A percentile compares a stretch with the other conserved stretches of the same genome.
Evolutionary conservation across 805 yeast species (phyloP).

Genomic region (Ogataea paraovalis): DNA sequence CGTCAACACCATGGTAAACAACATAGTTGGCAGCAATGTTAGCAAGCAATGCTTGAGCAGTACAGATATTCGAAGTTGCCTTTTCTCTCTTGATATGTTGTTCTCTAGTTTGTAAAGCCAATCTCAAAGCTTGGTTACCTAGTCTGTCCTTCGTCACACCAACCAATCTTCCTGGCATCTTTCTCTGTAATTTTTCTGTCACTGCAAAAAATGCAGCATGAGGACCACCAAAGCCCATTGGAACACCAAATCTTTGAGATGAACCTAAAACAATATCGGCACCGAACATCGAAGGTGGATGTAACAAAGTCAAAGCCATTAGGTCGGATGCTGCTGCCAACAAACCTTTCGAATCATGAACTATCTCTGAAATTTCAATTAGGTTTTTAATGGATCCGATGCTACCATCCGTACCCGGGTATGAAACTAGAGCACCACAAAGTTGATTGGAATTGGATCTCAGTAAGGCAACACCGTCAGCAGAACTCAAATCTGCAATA

Average conservation of each 20-base stretch:
- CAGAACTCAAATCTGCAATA: slow-evolving; percentile 48
- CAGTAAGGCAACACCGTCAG: slow-evolving; percentile 34
- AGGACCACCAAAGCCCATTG: slow-evolving; percentile 98
- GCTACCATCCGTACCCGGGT: slow-evolving; percentile 84
- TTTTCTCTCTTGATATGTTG: slow-evolving; percentile 97
- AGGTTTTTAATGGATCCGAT: slow-evolving; percentile 47
- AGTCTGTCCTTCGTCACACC: slow-evolving; percentile 91
- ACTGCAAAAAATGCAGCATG: slow-evolving; percentile 98
- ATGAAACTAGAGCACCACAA: slow-evolving; percentile 85
- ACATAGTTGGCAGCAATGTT: slow-evolving; percentile 95
- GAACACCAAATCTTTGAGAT: slow-evolving; percentile 95
- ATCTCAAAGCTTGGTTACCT: slow-evolving; percentile 83
- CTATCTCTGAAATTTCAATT: slow-evolving; percentile 51
- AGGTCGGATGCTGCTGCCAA: slow-evolving; percentile 88
- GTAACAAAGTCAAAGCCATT: slow-evolving; percentile 78
- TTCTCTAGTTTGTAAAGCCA: slow-evolving; percentile 96
- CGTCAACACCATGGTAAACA: slow-evolving; percentile 92
- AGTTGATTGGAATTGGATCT: slow-evolving; percentile 35
- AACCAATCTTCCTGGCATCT: slow-evolving; percentile 94
- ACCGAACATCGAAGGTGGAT: slow-evolving; percentile 79
- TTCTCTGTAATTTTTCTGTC: slow-evolving; percentile 72
- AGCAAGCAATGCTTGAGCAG: slow-evolving; percentile 95
- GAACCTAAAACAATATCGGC: slow-evolving; percentile 94
- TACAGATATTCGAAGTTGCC: slow-evolving; percentile 96
- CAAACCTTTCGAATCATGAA: slow-evolving; percentile 71